A percentile compares a stretch with the other conserved stretches of the same genome.
These are phyloP conservation scores for Alternaria sp. DNA, from an alignment of 2,329 filamentous ascomycete species.

Conservation along the genomic window DNA sequence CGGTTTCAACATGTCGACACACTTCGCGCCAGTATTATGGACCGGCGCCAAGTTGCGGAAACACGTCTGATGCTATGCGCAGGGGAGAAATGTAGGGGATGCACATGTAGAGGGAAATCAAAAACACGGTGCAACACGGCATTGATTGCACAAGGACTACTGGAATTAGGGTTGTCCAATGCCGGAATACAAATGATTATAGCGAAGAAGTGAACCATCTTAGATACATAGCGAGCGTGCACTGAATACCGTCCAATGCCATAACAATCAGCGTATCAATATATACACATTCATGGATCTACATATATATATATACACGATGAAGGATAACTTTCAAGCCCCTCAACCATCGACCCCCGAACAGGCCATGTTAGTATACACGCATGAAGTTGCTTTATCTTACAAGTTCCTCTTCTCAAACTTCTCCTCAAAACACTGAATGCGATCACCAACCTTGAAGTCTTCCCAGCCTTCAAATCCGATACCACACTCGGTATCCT, in stretches of 20 bases:
- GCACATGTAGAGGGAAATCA: background rate
- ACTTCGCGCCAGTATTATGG: slow-evolving; percentile 61
- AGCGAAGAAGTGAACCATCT: background rate
- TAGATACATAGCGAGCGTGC: background rate
- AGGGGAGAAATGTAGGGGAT: background rate
- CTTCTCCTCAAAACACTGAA: slow-evolving; percentile 87
- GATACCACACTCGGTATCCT: slow-evolving; percentile 93
- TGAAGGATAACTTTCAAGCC: background rate
- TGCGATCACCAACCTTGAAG: slow-evolving; percentile 80
- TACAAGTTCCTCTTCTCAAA: slow-evolving; percentile 70
- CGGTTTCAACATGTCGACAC: slow-evolving; percentile 60
- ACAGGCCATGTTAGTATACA: background rate
- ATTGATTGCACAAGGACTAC: background rate
- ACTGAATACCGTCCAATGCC: background rate
- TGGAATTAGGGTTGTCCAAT: background rate
- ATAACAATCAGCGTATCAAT: background rate
- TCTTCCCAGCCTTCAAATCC: slow-evolving; percentile 81
- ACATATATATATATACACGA: slow-evolving; percentile 2
- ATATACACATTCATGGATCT: background rate
- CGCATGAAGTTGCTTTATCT: slow-evolving; percentile 7
- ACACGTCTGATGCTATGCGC: slow-evolving; percentile 32
- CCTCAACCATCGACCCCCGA: background rate
- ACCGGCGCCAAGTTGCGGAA: slow-evolving; percentile 58
- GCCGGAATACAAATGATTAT: background rate
- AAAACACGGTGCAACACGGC: background rate